These are phyloP conservation scores for Annona cherimola DNA, from an alignment of 164 flowering plant species.

Conservation along the genomic window DNA sequence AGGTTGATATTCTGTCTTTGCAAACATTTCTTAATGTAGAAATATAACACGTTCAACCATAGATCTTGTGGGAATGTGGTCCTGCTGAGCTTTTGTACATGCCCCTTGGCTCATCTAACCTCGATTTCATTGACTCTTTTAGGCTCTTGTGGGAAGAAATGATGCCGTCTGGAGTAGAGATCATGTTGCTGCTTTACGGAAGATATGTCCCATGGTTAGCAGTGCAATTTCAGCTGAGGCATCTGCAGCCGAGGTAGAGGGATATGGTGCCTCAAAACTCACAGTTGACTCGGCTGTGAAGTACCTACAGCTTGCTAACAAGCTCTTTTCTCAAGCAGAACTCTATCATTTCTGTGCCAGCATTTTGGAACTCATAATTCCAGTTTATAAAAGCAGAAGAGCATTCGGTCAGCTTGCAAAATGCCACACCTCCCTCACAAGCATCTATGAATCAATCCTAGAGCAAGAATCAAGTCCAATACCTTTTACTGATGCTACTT, in stretches of 20 bases:
- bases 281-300: constrained; percentile 99
- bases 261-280: constrained; percentile 98
- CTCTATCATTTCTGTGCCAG: constrained; percentile 94
- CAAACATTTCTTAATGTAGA: background rate
- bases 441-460: constrained; percentile 89
- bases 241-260: constrained; percentile 98
- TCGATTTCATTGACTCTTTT: constrained; percentile 2
- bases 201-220: constrained; percentile 95
- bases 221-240: constrained; percentile 78
- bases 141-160: constrained; percentile 97
- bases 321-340: constrained; percentile 97
- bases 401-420: constrained; percentile 95
- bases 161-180: constrained; percentile 96
- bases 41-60: background rate
- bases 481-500: constrained; percentile 94
- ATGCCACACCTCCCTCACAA: constrained; percentile 88
- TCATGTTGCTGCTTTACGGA: constrained; percentile 73
- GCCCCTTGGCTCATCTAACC: background rate
- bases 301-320: constrained; percentile 93
- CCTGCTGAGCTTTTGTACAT: background rate
- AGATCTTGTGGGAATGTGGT: background rate
- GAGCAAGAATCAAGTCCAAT: constrained; percentile 98
- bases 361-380: constrained; percentile 93
- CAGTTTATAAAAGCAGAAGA: constrained; percentile 92
- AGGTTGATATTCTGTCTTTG: constrained; percentile 47